Evolutionary conservation across 768 basidiomycete species (phyloP), one percentile per base, ranked within the genome.

Genomic region (Tulasnella sp.): DNA sequence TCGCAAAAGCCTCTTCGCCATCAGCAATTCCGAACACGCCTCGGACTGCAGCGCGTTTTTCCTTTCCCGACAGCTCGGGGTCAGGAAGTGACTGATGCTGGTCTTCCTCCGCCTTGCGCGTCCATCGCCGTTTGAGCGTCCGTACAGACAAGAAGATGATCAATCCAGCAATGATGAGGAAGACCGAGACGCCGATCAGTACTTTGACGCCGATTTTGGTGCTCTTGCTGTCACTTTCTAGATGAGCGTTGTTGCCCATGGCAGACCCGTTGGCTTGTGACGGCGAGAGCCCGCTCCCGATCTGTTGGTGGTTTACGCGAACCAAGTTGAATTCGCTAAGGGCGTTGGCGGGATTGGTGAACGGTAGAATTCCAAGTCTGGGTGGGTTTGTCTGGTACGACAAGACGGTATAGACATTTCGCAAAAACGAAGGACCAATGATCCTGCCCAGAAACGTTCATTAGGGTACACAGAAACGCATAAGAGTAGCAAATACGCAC

Each of bases 341-440:
- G 0, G 87, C 86, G 3, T 65, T 66, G 0, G 77, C 74, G 0
- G 78, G 72, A 61, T 88, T 75, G 2, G 84, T 86, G 1, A 90
- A 69, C 3, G 73, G 65, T 19, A 86, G 59, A 6, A 90, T 66
- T 0, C 85, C 86, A 1, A 89, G 73, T 0, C 71, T 67, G 0
- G 85, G 75, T 2, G 53, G 57, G 45, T 57, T 63, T 71, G 66
- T 83, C 12, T 76, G 72, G 65, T 82, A 86, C 0, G 81, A 81
- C 75, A 87, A 77, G 61, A 90, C 84, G 11, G 78, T 82, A 65
- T 90, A 89, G 3, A 79, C 75, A 63, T 81, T 87, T 9, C 84
- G 75, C 63, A 89, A 69, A 65, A 89, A 89, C 0, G 86, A 80
- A 0, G 86, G 82, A 37, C 85, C 86, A 36, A 89, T 79, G 57